Base-by-base conservation (phyloP, 2,329 filamentous ascomycete genomes). In the Thielaviopsis cerberus region DNA sequence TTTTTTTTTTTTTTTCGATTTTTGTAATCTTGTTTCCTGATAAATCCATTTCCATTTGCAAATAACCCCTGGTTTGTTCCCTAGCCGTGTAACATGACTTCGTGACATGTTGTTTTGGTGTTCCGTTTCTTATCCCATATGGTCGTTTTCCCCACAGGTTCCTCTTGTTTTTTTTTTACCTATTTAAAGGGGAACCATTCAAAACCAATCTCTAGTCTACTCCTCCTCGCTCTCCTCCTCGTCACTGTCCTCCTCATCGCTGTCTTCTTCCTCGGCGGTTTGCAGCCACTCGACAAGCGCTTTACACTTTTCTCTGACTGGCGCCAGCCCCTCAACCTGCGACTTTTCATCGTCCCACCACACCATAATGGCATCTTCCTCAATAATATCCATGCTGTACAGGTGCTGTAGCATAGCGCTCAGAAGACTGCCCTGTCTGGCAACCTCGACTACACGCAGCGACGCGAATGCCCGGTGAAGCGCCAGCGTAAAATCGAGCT, bases 281-380 rank as follows among this genome's bases (percentile, higher is more conserved):
- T 85, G 85, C 64, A 91, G 69, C 82, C 90, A 88, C 65, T 94
- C 87, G 51, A 97, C 82, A 68, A 97, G 80, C 56, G 83, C 81
- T 65, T 81, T 76, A 59, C 86, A 88, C 72, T 86, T 86, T 61
- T 79, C 79, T 67, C 83, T 83, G 17, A 96, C 80, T 54, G 72
- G 77, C 60, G 71, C 70, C 57, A 79, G 78, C 58, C 86, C 84
- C 15, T 75, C 81, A 58, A 81, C 82, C 24, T 72, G 77, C 5
- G 85, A 83, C 65, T 82, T 69, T 53, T 78, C 76, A 68, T 94
- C 85, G 22, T 75, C 79, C 90, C 90, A 97, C 92, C 92, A 98
- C 53, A 79, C 78, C 65, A 91, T 72, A 63, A 95, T 86, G 0
- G 86, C 89, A 50, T 96, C 90, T 66, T 95, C 88, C 67, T 95